A percentile compares a stretch with the other conserved stretches of the same genome.
phyloP scores from a whole-genome alignment of 306 rosid genomes.

The Comarum palustre region DNA sequence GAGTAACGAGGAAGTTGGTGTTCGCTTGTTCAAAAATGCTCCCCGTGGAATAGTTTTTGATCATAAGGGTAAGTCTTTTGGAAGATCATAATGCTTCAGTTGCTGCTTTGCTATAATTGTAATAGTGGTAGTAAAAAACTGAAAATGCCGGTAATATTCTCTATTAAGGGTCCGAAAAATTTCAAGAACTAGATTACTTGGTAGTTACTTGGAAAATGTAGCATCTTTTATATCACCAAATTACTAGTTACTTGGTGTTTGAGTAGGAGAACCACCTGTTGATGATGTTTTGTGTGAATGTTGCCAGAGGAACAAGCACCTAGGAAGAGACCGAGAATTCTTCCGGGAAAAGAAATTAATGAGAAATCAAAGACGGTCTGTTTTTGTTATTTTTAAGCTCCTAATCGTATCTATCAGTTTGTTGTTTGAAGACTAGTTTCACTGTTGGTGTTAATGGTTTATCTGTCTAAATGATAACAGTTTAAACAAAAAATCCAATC shows the following conservation, averaged over 20 bases:
- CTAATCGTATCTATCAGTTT: conserved; percentile 10
- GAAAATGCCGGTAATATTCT: neutral
- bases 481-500: conserved; percentile 49
- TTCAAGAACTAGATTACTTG: neutral
- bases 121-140: conserved; percentile 12
- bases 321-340: conserved; percentile 64
- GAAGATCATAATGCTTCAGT: neutral
- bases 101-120: conserved; percentile 22
- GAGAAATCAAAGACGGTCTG: conserved; percentile 89
- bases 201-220: neutral
- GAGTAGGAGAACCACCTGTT: neutral
- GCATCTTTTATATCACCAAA: neutral
- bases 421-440: neutral
- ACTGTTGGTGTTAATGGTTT: neutral
- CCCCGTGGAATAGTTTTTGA: conserved; percentile 70
- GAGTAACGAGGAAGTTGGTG: conserved; percentile 48
- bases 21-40: conserved; percentile 79
- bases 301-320: conserved; percentile 60
- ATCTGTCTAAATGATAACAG: conserved; percentile 42
- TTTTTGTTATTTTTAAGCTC: neutral
- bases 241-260: neutral
- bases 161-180: neutral
- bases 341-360: conserved; percentile 68
- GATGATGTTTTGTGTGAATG: conserved; percentile 22
- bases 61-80: conserved; percentile 43